These are phyloP conservation scores for Chaetomium olivaceum DNA, from an alignment of 2,329 filamentous ascomycete species.

Conservation along the genomic window DNA sequence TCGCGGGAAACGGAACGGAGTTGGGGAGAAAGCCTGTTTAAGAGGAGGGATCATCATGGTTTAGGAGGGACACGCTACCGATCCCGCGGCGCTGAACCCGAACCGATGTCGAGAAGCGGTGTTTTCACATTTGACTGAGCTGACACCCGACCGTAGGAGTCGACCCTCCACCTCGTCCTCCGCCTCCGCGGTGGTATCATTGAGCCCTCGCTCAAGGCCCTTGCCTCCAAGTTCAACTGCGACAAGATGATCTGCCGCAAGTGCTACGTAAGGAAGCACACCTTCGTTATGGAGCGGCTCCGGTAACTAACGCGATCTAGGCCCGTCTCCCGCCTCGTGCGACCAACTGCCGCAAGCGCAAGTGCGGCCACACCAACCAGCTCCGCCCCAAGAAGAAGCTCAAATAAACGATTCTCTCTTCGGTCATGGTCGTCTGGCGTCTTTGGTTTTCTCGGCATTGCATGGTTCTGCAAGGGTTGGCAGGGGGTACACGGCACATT, in stretches of 20 bases:
- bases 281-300: background rate
- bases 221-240: constrained; percentile 99
- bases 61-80: constrained; percentile 4
- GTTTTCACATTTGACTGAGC: constrained; percentile 6
- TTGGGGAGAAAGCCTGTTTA: constrained; percentile 3
- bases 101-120: background rate
- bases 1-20: constrained; percentile 5
- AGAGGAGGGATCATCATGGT: constrained; percentile 12
- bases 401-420: constrained; percentile 66
- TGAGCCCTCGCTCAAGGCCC: constrained; percentile 96
- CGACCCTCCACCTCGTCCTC: constrained; percentile 96
- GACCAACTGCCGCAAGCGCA: constrained; percentile 99
- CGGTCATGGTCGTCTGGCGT: constrained; percentile 41
- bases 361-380: constrained; percentile 99
- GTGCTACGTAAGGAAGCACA: constrained; percentile 80
- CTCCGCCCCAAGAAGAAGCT: constrained; percentile 99
- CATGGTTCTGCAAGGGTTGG: constrained; percentile 32
- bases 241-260: constrained; percentile 99
- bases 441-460: constrained; percentile 39
- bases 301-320: constrained; percentile 40
- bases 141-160: constrained; percentile 64
- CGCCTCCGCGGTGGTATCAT: constrained; percentile 99
- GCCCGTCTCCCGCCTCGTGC: constrained; percentile 93
- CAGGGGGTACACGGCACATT: constrained; percentile 30
- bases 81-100: constrained; percentile 11